Conservation (phyloP, 179 eudicot genomes). For the Beta macrorhiza region DNA sequence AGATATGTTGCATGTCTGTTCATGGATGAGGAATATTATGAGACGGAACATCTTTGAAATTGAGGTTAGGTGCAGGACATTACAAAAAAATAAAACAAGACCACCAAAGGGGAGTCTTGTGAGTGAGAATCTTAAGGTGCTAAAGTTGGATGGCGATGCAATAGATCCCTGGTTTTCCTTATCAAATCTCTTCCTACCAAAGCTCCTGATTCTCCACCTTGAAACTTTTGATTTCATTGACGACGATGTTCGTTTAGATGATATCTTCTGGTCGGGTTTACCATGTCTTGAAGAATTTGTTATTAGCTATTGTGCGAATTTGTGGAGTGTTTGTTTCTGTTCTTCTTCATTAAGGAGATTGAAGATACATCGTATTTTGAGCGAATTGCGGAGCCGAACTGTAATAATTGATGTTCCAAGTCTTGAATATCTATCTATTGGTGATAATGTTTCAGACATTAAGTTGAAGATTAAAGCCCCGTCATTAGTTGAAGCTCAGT, state of each 20-base stretch:
- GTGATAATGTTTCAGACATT: background rate
- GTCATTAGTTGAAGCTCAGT: background rate
- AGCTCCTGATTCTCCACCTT: background rate
- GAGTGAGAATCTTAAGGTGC: background rate
- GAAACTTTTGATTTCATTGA: background rate
- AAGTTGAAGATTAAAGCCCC: background rate
- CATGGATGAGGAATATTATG: background rate
- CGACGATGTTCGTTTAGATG: background rate
- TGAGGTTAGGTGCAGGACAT: background rate
- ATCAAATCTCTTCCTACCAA: background rate
- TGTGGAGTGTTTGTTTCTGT: background rate
- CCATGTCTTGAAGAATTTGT: background rate
- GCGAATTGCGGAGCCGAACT: too few species aligned
- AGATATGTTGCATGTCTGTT: background rate
- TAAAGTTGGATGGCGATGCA: background rate
- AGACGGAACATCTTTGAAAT: too few species aligned
- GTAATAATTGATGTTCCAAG: background rate
- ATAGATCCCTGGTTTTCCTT: background rate
- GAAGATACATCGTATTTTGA: too few species aligned
- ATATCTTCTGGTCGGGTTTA: background rate
- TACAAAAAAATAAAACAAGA: background rate
- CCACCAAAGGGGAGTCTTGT: background rate
- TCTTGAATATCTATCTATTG: background rate
- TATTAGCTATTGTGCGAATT: background rate
- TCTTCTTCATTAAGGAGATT: background rate